A percentile compares a stretch with the other conserved stretches of the same genome.
phyloP scores from a whole-genome alignment of 2,329 filamentous ascomycete genomes.

The Arthrobotrys sinensis region DNA sequence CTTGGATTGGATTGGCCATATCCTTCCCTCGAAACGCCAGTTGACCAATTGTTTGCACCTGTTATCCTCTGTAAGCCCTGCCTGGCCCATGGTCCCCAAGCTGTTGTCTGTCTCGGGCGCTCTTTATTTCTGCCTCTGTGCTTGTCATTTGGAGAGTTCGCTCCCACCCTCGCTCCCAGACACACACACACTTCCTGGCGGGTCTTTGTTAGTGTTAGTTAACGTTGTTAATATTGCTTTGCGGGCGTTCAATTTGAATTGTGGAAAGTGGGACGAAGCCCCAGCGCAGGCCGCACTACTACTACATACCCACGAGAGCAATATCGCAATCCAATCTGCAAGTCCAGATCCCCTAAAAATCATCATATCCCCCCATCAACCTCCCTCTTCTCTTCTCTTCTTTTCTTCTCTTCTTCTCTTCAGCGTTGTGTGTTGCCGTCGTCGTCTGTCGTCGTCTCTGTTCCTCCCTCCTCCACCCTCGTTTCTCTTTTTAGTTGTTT shows the following conservation, averaged over 20 bases:
- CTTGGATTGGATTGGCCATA: constrained; percentile 57
- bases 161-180: constrained; percentile 33
- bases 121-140: constrained; percentile 29
- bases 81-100: constrained; percentile 59
- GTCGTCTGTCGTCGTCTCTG: constrained; percentile 50
- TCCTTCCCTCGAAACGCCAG: constrained; percentile 60
- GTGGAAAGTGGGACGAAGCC: constrained; percentile 61
- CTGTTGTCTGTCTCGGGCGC: constrained; percentile 51
- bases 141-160: constrained; percentile 31
- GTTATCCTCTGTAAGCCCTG: constrained; percentile 60
- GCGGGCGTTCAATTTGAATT: constrained; percentile 60
- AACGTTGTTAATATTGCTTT: constrained; percentile 53
- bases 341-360: constrained; percentile 62
- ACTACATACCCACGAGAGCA: constrained; percentile 42
- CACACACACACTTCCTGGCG: constrained; percentile 49
- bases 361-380: constrained; percentile 50
- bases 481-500: constrained; percentile 60
- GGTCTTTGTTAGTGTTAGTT: constrained; percentile 54
- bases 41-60: constrained; percentile 59
- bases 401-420: constrained; percentile 41
- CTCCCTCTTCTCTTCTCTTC: constrained; percentile 27
- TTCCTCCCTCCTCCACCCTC: constrained; percentile 44
- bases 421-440: constrained; percentile 61
- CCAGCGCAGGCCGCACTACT: constrained; percentile 60
- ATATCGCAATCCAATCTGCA: constrained; percentile 62